Evolutionary conservation across 2,329 filamentous ascomycete species (phyloP).

Genomic region (Shiraia sp.): DNA sequence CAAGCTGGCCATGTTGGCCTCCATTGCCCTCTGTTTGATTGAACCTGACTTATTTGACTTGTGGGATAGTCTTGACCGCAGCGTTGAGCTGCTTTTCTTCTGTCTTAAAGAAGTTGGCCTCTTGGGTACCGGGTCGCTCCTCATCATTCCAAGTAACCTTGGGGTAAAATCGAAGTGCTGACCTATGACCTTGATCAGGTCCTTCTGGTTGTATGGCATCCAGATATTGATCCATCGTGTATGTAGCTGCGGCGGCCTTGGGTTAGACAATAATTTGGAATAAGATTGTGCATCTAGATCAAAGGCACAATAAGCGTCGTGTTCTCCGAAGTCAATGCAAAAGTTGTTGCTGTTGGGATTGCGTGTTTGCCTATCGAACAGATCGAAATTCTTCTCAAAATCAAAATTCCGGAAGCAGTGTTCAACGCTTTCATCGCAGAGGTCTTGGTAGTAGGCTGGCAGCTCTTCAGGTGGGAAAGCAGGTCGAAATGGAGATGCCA

Average conservation of each 20-base stretch:
- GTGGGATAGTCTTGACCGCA: constrained; percentile 34
- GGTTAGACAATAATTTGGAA: constrained; percentile 34
- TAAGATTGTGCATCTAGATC: constrained; percentile 55
- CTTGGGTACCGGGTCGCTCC: constrained; percentile 55
- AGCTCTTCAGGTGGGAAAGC: constrained; percentile 32
- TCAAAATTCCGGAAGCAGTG: constrained; percentile 60
- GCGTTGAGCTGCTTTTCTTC: constrained; percentile 38
- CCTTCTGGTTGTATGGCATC: constrained; percentile 64
- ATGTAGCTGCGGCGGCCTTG: constrained; percentile 54
- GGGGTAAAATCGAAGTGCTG: constrained; percentile 70
- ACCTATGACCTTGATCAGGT: constrained; percentile 60
- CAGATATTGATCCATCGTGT: constrained; percentile 80
- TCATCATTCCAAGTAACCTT: constrained; percentile 66
- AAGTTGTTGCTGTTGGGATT: constrained; percentile 59
- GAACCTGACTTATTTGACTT: constrained; percentile 25
- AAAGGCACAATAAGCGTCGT: constrained; percentile 60
- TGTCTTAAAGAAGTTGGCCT: constrained; percentile 19
- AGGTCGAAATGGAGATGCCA: constrained; percentile 35
- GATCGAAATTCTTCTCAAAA: constrained; percentile 50
- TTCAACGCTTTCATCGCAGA: constrained; percentile 38
- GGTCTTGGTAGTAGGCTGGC: constrained; percentile 41
- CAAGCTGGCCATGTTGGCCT: constrained; percentile 15
- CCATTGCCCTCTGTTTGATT: constrained; percentile 11
- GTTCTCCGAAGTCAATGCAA: constrained; percentile 65
- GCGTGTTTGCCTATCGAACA: constrained; percentile 49